Conservation (phyloP, 1,284 basidiomycete genomes). For the Lentinus polychrous region DNA sequence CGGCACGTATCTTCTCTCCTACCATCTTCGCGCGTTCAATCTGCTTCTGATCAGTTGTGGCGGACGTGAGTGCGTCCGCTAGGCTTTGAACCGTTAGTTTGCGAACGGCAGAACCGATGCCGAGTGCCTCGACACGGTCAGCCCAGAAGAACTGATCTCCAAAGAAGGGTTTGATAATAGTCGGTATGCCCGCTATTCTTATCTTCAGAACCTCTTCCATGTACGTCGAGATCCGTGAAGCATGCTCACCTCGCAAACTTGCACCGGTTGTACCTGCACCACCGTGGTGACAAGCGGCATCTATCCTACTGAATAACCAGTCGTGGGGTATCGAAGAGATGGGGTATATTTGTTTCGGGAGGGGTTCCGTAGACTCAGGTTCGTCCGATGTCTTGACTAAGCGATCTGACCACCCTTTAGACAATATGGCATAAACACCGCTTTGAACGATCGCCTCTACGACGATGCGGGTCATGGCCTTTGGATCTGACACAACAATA, state of each 20-base stretch:
- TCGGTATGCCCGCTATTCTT: constrained; percentile 79
- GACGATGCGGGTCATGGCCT: constrained; percentile 84
- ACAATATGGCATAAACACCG: constrained; percentile 86
- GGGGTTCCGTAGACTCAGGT: constrained; percentile 63
- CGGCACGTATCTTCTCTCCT: constrained; percentile 80
- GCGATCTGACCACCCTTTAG: constrained; percentile 97
- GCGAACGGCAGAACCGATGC: constrained; percentile 80
- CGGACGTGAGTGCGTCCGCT: constrained; percentile 69
- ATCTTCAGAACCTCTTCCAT: constrained; percentile 8
- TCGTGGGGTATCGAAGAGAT: constrained; percentile 92
- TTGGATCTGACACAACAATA: constrained; percentile 93
- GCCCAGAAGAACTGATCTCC: constrained; percentile 98
- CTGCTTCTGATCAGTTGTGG: constrained; percentile 85
- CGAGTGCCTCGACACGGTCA: constrained; percentile 88
- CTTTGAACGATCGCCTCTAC: constrained; percentile 82
- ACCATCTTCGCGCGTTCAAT: constrained; percentile 78
- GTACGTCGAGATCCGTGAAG: neutral
- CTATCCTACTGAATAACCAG: constrained; percentile 92
- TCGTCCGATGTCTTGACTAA: constrained; percentile 57
- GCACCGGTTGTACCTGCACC: constrained; percentile 96
- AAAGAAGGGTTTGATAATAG: constrained; percentile 96
- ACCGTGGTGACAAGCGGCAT: constrained; percentile 96
- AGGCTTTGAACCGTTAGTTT: constrained; percentile 79
- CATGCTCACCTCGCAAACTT: constrained; percentile 68
- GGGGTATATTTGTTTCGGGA: constrained; percentile 74